Evolutionary conservation across 306 rosid genomes (phyloP).

Genomic region (Vicia villosa): DNA sequence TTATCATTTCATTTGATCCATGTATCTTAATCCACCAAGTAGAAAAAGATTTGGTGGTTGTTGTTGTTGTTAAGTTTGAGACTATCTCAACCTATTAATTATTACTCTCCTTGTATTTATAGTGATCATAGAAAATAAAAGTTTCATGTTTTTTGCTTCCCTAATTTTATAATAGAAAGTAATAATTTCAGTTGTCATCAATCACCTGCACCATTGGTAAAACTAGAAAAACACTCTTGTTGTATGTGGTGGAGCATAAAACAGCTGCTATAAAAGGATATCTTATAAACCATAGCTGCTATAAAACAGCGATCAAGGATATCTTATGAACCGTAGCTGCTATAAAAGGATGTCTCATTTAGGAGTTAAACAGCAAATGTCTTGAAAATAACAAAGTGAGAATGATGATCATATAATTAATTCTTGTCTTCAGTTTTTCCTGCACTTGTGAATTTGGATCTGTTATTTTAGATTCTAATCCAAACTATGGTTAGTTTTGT

Average conservation of each 20-base stretch:
- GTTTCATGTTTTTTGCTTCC: neutral
- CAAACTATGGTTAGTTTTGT: no score
- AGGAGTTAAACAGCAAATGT: no score
- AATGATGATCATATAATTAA: no score
- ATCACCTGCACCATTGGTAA: no score
- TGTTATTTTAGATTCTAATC: no score
- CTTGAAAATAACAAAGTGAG: no score
- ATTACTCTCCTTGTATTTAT: neutral
- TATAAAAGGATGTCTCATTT: no score
- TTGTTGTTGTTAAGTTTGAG: constrained; percentile 18
- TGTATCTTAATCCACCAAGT: neutral
- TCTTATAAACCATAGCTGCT: constrained; percentile 7
- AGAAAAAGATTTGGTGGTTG: neutral
- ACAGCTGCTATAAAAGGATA: constrained; percentile 7
- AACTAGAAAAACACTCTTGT: constrained; percentile 22
- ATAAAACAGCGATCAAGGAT: neutral
- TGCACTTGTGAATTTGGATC: no score
- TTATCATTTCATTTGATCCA: neutral
- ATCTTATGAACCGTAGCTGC: constrained; percentile 14
- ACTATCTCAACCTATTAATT: neutral
- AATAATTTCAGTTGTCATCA: neutral
- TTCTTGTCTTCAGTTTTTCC: no score
- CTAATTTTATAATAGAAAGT: neutral
- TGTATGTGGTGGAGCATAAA: constrained; percentile 33
- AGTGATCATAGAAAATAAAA: neutral